A percentile compares a stretch with the other conserved stretches of the same genome.
Conservation (phyloP, 768 basidiomycete species). For the Tulasnella sp. region DNA sequence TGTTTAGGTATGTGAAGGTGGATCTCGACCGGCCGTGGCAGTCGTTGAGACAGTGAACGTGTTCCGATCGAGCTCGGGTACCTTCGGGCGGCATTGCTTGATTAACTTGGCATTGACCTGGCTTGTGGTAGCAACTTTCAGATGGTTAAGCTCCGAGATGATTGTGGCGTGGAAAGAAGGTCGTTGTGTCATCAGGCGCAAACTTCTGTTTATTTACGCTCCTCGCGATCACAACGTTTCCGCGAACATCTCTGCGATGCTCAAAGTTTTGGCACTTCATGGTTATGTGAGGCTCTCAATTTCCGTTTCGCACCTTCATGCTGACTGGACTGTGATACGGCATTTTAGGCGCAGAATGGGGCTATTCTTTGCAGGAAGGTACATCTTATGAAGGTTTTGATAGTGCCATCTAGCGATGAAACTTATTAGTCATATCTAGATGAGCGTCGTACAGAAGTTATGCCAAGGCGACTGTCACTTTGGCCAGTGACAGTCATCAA, state of each 20-base stretch:
- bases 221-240: no score
- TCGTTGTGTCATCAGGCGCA: no score
- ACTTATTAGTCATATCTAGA: constrained; percentile 29
- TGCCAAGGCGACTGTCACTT: constrained; percentile 54
- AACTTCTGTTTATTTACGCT: no score
- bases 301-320: not conserved
- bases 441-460: constrained; percentile 62
- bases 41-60: no score
- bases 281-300: constrained; percentile 27
- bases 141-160: no score
- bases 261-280: constrained; percentile 37
- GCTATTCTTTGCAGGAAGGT: constrained; percentile 62
- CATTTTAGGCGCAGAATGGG: constrained; percentile 48
- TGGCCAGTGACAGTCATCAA: constrained; percentile 30
- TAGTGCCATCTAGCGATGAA: not conserved
- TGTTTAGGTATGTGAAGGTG: no score
- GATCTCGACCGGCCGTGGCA: no score
- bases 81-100: no score
- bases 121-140: no score
- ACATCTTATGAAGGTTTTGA: not conserved
- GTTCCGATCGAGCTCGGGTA: no score
- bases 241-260: constrained; percentile 8
- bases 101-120: no score
- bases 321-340: not conserved
- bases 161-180: no score